Conservation (phyloP, 2,329 filamentous ascomycete genomes). For the Polychaeton citri region DNA sequence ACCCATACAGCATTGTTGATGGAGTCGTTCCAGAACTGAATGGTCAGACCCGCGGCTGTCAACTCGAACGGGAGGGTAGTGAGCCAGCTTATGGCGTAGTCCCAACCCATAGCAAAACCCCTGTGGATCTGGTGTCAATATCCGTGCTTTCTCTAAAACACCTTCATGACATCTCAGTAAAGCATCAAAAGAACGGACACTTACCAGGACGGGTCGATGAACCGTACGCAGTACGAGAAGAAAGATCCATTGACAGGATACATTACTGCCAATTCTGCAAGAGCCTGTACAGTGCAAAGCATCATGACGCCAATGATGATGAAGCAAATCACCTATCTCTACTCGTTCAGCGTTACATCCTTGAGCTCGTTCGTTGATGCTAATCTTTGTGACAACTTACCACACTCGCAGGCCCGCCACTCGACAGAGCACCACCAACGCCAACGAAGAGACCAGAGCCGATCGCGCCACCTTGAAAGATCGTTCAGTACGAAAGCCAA, state of each 20-base stretch:
- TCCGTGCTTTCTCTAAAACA: slow-evolving; percentile 32
- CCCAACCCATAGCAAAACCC: slow-evolving; percentile 20
- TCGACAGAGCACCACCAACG: slow-evolving; percentile 31
- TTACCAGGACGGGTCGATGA: slow-evolving; percentile 45
- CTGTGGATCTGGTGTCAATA: slow-evolving; percentile 1
- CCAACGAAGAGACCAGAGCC: slow-evolving; percentile 41
- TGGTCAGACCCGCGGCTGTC: slow-evolving; percentile 10
- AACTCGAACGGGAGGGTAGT: slow-evolving; percentile 21
- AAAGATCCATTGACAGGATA: slow-evolving; percentile 79
- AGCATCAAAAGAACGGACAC: slow-evolving; percentile 53
- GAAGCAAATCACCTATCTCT: slow-evolving; percentile 24
- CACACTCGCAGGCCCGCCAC: slow-evolving; percentile 33
- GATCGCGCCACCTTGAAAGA: slow-evolving; percentile 23
- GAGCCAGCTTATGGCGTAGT: slow-evolving; percentile 19
- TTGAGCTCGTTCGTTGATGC: no score
- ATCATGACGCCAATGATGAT: neutral
- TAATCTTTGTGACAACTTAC: slow-evolving; percentile 19
- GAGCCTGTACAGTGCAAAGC: slow-evolving; percentile 47
- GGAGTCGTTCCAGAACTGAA: neutral
- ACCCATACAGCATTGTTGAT: slow-evolving; percentile 12
- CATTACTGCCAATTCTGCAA: slow-evolving; percentile 81
- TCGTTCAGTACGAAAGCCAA: neutral
- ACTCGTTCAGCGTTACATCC: slow-evolving; percentile 31
- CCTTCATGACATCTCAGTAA: slow-evolving; percentile 87
- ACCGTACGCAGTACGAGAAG: slow-evolving; percentile 27